phyloP scores from a whole-genome alignment of 106 monocot genomes.

The Dioscorea zingiberensis region DNA sequence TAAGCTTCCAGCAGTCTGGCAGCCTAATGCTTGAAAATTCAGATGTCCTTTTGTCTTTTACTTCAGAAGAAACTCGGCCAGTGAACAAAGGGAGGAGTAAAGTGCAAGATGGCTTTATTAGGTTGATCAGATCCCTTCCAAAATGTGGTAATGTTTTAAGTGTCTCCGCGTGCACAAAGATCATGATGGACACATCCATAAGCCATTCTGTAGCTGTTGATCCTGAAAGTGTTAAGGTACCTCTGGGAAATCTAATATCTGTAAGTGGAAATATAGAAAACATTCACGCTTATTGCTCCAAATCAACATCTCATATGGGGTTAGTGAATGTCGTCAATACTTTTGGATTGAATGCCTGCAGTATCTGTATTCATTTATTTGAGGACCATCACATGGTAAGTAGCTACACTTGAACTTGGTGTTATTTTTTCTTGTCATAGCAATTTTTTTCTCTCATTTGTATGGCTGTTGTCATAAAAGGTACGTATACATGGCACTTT shows the following conservation, averaged over 20 bases:
- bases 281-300: conserved; percentile 33
- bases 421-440: not conserved
- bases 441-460: conserved; percentile 9
- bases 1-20: conserved; percentile 13
- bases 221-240: conserved; percentile 13
- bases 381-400: conserved; percentile 65
- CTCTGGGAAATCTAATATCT: conserved; percentile 54
- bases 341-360: not conserved
- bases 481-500: conserved; percentile 50
- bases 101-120: conserved; percentile 14
- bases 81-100: conserved; percentile 8
- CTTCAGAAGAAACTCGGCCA: conserved; percentile 4
- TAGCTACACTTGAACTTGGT: not conserved
- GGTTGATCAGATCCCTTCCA: conserved; percentile 15
- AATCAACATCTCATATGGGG: conserved; percentile 1
- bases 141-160: conserved; percentile 23
- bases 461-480: conserved; percentile 20
- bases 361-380: conserved; percentile 62
- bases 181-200: conserved; percentile 20
- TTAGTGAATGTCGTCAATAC: not conserved
- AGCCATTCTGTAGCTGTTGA: conserved; percentile 14
- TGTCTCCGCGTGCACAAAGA: conserved; percentile 50
- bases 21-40: conserved; percentile 14
- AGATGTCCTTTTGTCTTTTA: conserved; percentile 43
- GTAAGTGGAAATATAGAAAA: conserved; percentile 49